phyloP scores from a whole-genome alignment of 345 rosid species.

The Aquilaria malaccensis region DNA sequence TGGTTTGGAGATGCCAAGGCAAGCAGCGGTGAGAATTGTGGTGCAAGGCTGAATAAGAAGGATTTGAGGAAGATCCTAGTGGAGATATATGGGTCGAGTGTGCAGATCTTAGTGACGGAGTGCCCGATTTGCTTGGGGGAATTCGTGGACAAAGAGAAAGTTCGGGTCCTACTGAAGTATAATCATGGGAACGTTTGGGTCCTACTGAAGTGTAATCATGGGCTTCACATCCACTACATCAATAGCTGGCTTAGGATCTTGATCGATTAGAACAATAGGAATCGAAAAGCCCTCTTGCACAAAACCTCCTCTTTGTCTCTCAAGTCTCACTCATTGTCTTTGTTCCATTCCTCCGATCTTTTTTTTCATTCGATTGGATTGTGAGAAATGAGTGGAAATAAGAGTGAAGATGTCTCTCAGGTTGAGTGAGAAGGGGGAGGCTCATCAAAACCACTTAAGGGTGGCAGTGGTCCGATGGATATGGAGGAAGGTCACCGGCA shows the following conservation, averaged over 20 bases:
- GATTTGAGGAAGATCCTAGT: conserved; percentile 49
- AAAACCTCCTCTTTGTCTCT: conserved; percentile 12
- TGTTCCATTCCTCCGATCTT: conserved; percentile 1
- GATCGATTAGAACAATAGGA: conserved; percentile 7
- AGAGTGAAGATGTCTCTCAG: conserved; percentile 49
- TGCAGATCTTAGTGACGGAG: conserved; percentile 36
- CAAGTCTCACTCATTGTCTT: conserved; percentile 15
- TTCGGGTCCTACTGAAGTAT: conserved; percentile 41
- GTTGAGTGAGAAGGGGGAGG: conserved; percentile 64
- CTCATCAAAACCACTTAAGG: conserved; percentile 55
- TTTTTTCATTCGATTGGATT: conserved; percentile 9
- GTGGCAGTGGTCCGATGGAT: conserved; percentile 38
- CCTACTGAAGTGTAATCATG: conserved; percentile 42
- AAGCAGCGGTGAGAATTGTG: conserved; percentile 22
- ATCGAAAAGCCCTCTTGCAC: conserved; percentile 4
- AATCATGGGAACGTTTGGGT: too few species aligned
- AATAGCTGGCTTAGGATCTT: conserved; percentile 39
- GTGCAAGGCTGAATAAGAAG: conserved; percentile 48
- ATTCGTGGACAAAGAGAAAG: conserved; percentile 53
- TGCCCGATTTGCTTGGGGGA: conserved; percentile 70
- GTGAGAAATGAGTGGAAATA: not conserved
- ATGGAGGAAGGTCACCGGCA: conserved; percentile 78
- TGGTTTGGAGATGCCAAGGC: conserved; percentile 22
- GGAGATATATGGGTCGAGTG: conserved; percentile 37
- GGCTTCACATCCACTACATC: conserved; percentile 60